Evolutionary conservation across 2,329 filamentous ascomycete species (phyloP), one percentile per base, ranked within the genome.

Genomic region (Cladosporium sp.): DNA sequence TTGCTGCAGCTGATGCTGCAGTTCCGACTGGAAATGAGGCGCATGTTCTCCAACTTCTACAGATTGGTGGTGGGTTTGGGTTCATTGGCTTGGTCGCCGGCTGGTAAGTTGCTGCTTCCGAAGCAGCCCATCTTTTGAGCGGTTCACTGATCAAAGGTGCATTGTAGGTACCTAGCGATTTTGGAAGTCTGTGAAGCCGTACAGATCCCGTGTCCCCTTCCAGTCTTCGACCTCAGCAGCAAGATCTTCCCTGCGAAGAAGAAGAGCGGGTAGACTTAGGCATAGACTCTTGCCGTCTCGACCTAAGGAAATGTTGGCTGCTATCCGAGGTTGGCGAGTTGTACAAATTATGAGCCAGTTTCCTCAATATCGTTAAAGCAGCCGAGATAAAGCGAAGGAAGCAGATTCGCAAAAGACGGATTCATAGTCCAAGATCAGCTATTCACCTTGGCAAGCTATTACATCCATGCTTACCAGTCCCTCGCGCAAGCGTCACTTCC

Each of bases 51-150:
- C 48, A 41, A 7, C 38, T 63, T 24, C 29, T 64, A 6, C 57
- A 60, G 39, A 52, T 62, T 29, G 62, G 49, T 7, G 61, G 62
- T 13, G 61, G 62, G 5, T 64, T 64, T 37, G 61, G 59, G 3
- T 56, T 61, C 38, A 45, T 64, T 13, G 56, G 58, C 2, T 17
- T 58, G 20, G 19, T 64, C 5, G 53, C 39, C n/a, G 62, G 62
- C 20, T 64, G 61, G 61, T 48, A 24, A 24, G 45, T 36, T 15
- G 4, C 34, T 22, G 7, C 39, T 6, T n/a, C 17, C 4, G 18
- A 22, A 30, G n/a, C n/a, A 24, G 20, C 13, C 39, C 12, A 42
- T 13, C n/a, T n/a, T n/a, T n/a, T 20, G 4, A 19, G 13, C n/a
- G n/a, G n/a, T 11, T 18, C 30, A 19, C 32, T 38, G 9, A 29